Percentiles rank a stretch among this genome's conserved stretches.
These are phyloP conservation scores for Cladophialophora carrionii DNA, from an alignment of 2,329 filamentous ascomycete genomes.

Conservation along the genomic window DNA sequence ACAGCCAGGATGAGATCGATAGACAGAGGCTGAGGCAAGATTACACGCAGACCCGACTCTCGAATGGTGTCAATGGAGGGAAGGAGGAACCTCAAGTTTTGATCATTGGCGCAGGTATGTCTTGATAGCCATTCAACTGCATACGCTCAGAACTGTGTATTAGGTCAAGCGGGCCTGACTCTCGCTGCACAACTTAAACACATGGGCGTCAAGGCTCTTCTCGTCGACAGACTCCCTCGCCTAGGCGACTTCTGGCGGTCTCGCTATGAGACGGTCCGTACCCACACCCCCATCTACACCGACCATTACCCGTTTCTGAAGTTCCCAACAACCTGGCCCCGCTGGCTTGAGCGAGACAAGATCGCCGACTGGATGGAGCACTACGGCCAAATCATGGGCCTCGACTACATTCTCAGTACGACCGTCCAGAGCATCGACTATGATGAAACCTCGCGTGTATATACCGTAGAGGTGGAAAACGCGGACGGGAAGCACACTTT, in stretches of 20 bases:
- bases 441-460: constrained; percentile 44
- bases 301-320: constrained; percentile 40
- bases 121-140: background rate
- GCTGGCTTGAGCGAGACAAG: constrained; percentile 53
- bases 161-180: constrained; percentile 53
- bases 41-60: constrained; percentile 7
- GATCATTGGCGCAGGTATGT: constrained; percentile 24
- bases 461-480: constrained; percentile 44
- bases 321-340: constrained; percentile 49
- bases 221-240: constrained; percentile 61
- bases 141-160: background rate
- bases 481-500: constrained; percentile 38
- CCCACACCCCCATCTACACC: constrained; percentile 31
- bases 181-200: constrained; percentile 62
- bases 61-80: constrained; percentile 2
- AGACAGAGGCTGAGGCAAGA: constrained; percentile 1
- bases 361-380: constrained; percentile 55
- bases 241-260: constrained; percentile 67
- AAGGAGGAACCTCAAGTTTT: constrained; percentile 10
- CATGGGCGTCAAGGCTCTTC: constrained; percentile 58
- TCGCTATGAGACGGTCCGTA: constrained; percentile 51
- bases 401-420: constrained; percentile 53
- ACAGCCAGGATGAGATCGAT: constrained; percentile 12
- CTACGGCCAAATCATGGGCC: constrained; percentile 55
- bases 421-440: constrained; percentile 47